These are phyloP conservation scores for Zymoseptoria tritici DNA, from an alignment of 2,329 filamentous ascomycete genomes.

Conservation along the genomic window DNA sequence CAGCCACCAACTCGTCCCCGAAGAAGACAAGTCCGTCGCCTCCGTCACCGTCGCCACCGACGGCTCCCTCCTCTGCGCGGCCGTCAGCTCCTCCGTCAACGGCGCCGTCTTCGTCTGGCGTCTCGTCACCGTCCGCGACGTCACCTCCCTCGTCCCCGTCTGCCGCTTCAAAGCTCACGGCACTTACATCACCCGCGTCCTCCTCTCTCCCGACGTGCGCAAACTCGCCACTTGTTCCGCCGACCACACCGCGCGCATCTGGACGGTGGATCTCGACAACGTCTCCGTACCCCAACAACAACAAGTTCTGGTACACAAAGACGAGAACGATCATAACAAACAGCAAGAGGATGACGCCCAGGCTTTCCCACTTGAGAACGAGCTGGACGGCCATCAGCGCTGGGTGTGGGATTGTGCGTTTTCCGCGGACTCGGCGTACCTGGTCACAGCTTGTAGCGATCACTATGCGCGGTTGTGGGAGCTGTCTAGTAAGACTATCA, in stretches of 20 bases:
- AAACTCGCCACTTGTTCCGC: conserved; percentile 90
- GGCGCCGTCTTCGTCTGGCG: conserved; percentile 98
- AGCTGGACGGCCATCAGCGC: conserved; percentile 80
- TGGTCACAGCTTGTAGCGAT: conserved; percentile 88
- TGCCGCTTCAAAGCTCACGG: conserved; percentile 86
- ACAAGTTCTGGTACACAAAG: conserved; percentile 1
- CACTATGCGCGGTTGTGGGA: conserved; percentile 93
- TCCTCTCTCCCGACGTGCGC: conserved; percentile 87
- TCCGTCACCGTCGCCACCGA: conserved; percentile 95
- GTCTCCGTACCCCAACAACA: conserved; percentile 10
- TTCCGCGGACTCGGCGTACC: conserved; percentile 83
- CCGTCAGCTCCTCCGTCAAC: conserved; percentile 69
- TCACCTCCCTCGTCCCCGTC: conserved; percentile 76
- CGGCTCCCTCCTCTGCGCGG: conserved; percentile 79
- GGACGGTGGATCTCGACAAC: conserved; percentile 69
- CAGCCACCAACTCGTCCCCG: conserved; percentile 89
- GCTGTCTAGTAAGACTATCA: conserved; percentile 75
- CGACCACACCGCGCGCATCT: conserved; percentile 92
- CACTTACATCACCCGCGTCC: conserved; percentile 85
- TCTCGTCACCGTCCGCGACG: conserved; percentile 73
- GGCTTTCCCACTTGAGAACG: conserved; percentile 75
- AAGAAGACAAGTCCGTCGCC: conserved; percentile 87
- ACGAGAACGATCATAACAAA: conserved; percentile 8
- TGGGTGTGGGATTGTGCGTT: conserved; percentile 99
- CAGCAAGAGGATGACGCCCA: conserved; percentile 33